A percentile compares a stretch with the other conserved stretches of the same genome.
Conservation (phyloP, 768 basidiomycete species). For the Suillus placidus region DNA sequence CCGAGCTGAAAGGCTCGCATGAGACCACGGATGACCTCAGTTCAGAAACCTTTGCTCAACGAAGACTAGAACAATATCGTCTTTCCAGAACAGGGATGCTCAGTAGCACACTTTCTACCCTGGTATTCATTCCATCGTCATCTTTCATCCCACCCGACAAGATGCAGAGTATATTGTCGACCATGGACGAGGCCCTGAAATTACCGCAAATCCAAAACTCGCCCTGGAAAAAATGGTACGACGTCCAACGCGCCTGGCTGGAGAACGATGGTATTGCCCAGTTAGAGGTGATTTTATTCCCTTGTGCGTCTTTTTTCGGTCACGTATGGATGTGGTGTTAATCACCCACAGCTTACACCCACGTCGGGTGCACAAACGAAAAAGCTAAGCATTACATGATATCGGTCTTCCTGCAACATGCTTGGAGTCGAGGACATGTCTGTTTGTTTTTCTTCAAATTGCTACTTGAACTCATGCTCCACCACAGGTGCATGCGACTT, state of each 20-base stretch:
- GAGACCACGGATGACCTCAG: conserved; percentile 19
- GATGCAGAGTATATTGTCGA: conserved; percentile 13
- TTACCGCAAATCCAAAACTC: conserved; percentile 16
- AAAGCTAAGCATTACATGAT: conserved; percentile 17
- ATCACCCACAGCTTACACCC: conserved; percentile 13
- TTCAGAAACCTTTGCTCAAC: conserved; percentile 13
- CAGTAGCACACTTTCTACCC: conserved; percentile 20
- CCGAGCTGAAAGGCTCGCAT: conserved; percentile 17
- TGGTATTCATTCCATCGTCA: conserved; percentile 17
- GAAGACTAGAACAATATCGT: conserved; percentile 16
- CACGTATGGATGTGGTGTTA: neutral
- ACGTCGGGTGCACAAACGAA: conserved; percentile 14
- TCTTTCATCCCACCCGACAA: conserved; percentile 18
- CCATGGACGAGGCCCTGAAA: conserved; percentile 14
- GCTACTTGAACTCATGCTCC: neutral
- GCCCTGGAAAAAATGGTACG: conserved; percentile 17
- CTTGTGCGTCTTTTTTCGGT: conserved; percentile 14
- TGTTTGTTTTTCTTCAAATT: neutral
- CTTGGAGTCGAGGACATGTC: conserved; percentile 22
- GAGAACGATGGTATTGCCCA: conserved; percentile 22
- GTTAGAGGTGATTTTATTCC: conserved; percentile 20
- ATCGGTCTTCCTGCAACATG: conserved; percentile 18
- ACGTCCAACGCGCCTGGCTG: conserved; percentile 19
- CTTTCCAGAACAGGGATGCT: conserved; percentile 15
- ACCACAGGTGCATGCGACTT: conserved; percentile 17